phyloP scores from a whole-genome alignment of 2,329 filamentous ascomycete genomes.

The Aureobasidium sp. region DNA sequence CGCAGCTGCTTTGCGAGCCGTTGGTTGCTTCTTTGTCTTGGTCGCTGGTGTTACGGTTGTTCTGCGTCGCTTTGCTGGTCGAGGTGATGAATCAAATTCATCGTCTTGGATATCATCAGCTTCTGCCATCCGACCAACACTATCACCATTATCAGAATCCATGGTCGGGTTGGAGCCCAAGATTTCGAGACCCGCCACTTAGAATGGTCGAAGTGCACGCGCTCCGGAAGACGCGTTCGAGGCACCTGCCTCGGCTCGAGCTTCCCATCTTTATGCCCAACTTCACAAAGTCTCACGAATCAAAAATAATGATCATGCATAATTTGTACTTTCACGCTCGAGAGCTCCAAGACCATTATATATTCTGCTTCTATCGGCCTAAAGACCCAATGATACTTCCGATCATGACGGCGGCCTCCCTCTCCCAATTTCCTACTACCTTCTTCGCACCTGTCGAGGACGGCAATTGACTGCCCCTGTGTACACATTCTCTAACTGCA shows the following conservation, averaged over 20 bases:
- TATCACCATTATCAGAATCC: background rate
- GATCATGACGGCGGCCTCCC: slow-evolving; percentile 93
- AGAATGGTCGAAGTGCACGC: background rate
- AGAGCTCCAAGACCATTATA: background rate
- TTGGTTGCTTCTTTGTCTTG: slow-evolving; percentile 19
- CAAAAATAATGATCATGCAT: background rate
- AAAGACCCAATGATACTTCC: slow-evolving; percentile 65
- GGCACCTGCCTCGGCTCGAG: slow-evolving; percentile 1
- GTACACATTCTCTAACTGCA: slow-evolving; percentile 74
- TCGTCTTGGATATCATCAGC: slow-evolving; percentile 3
- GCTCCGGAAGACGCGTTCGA: slow-evolving; percentile 7
- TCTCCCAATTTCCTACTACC: slow-evolving; percentile 61
- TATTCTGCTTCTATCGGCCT: slow-evolving; percentile 19
- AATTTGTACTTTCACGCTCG: background rate
- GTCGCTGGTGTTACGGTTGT: slow-evolving; percentile 16
- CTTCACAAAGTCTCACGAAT: background rate
- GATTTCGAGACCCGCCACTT: slow-evolving; percentile 5
- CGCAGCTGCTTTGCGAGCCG: background rate
- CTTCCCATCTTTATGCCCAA: background rate
- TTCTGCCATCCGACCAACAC: background rate
- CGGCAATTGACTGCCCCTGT: slow-evolving; percentile 66
- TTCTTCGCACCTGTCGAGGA: slow-evolving; percentile 34
- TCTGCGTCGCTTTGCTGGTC: slow-evolving; percentile 26
- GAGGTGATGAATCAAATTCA: slow-evolving; percentile 26
- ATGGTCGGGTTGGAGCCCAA: background rate